A percentile compares a stretch with the other conserved stretches of the same genome.
phyloP scores from a whole-genome alignment of 208 protist species.

The Crithidia fasciculata region DNA sequence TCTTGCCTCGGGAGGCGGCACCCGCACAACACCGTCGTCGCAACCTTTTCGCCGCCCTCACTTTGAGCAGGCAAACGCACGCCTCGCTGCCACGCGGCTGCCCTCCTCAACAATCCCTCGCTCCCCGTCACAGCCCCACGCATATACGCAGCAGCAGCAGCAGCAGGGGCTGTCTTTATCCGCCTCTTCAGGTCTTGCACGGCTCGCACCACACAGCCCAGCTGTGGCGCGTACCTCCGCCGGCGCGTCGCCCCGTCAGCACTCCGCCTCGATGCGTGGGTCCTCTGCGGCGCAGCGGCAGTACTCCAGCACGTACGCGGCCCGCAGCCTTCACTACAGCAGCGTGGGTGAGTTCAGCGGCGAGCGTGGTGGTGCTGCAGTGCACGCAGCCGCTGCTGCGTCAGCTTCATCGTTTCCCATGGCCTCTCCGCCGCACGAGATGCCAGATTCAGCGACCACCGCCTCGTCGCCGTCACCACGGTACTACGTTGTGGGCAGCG shows the following conservation, averaged over 20 bases:
- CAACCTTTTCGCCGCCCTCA: constrained; percentile 1
- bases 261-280: constrained; percentile 34
- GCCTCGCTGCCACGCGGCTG: neutral
- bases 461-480: neutral
- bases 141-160: constrained; percentile 3
- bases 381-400: neutral
- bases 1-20: neutral
- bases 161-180: neutral
- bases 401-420: no score
- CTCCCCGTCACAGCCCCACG: neutral
- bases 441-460: no score
- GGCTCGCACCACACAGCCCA: constrained; percentile 30
- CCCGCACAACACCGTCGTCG: neutral
- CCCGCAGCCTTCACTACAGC: neutral
- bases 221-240: constrained; percentile 24
- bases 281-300: constrained; percentile 27
- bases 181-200: neutral
- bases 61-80: constrained; percentile 9
- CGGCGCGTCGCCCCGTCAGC: constrained; percentile 8
- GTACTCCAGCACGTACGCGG: constrained; percentile 16
- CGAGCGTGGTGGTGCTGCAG: neutral
- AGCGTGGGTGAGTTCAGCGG: neutral
- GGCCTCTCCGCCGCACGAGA: no score
- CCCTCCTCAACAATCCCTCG: neutral
- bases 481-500: constrained; percentile 58